Percentiles rank a stretch among this genome's conserved stretches.
Conservation (phyloP, 352 stramenopile genomes). For the Globisporangium rhizosaccharum region DNA sequence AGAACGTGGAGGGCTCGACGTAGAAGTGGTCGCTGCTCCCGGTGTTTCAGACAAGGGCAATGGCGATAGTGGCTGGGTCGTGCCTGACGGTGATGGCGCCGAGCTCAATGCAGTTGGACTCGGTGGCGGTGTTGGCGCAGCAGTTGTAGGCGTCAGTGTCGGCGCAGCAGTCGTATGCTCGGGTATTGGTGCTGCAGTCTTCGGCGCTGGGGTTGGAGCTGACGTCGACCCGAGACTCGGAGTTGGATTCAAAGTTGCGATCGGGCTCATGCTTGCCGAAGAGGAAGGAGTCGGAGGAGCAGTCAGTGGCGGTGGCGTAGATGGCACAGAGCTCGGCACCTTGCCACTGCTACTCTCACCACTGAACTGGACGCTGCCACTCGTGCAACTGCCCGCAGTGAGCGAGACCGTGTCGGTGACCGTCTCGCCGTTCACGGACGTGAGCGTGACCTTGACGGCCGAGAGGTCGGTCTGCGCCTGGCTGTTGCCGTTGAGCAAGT, state of each 20-base stretch:
- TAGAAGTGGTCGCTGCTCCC: no score
- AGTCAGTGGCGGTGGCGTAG: conserved; percentile 2
- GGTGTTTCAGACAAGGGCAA: no score
- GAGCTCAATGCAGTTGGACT: neutral
- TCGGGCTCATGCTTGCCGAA: neutral
- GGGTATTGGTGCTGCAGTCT: neutral
- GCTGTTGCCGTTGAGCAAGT: conserved; percentile 31
- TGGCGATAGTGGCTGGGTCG: no score
- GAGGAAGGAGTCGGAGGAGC: conserved; percentile 5
- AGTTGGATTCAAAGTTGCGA: conserved; percentile 1
- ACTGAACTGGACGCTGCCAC: conserved; percentile 32
- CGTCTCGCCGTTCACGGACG: conserved; percentile 43
- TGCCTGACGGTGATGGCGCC: neutral
- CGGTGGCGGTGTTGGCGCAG: neutral
- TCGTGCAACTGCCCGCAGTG: conserved; percentile 22
- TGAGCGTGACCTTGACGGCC: conserved; percentile 37
- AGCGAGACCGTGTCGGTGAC: conserved; percentile 49
- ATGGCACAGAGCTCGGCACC: neutral
- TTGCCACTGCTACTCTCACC: conserved; percentile 9
- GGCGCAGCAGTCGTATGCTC: neutral
- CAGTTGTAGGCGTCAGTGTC: neutral
- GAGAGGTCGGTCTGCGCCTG: conserved; percentile 27
- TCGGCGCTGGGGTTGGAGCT: no score
- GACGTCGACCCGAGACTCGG: neutral
- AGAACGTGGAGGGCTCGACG: no score